phyloP scores from a whole-genome alignment of 202 grass and related monocot species.

The Bolboschoenoplectus hybrid region DNA sequence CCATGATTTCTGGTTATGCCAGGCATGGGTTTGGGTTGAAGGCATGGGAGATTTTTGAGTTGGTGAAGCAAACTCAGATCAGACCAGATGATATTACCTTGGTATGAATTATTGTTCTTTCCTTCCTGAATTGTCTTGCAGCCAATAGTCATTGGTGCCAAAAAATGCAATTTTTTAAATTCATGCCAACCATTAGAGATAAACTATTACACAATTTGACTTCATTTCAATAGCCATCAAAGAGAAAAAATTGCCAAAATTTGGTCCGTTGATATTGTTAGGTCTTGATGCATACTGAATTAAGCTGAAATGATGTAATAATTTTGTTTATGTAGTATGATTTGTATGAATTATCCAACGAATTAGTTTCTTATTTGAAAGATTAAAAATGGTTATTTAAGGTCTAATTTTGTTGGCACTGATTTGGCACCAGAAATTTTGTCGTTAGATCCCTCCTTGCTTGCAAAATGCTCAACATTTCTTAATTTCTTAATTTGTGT shows the following conservation, averaged over 20 bases:
- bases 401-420: background rate
- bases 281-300: background rate
- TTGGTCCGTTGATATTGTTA: background rate
- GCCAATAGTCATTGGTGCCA: background rate
- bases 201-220: background rate
- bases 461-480: background rate
- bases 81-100: constrained; percentile 70
- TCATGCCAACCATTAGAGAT: background rate
- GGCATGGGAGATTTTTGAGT: constrained; percentile 65
- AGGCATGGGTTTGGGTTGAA: constrained; percentile 81
- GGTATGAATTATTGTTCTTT: constrained; percentile 51
- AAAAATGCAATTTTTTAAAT: background rate
- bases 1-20: constrained; percentile 80
- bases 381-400: background rate
- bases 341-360: background rate
- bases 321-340: background rate
- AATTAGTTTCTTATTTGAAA: constrained; percentile 4
- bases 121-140: background rate
- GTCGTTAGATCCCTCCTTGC: background rate
- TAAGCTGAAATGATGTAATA: background rate
- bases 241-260: background rate
- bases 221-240: background rate
- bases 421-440: background rate
- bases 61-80: constrained; percentile 60
- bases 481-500: background rate